Evolutionary conservation across 345 rosid species (phyloP), one percentile per base, ranked within the genome.

Genomic region (Populus ilicifolia): DNA sequence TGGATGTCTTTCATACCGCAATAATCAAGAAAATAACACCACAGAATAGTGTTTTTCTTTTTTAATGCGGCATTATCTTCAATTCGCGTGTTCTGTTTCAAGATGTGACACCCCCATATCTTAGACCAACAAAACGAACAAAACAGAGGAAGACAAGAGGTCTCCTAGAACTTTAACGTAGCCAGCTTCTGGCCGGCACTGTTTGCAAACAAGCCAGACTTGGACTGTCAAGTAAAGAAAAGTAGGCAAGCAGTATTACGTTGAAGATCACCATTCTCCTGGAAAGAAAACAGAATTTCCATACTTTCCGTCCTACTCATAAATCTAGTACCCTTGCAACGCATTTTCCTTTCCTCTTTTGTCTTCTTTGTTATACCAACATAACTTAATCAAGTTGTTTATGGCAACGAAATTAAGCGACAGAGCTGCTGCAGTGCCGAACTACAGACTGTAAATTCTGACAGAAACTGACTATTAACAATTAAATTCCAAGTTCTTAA

Each of bases 121-220:
- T 25, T 56, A 23, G 9, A 67, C 41, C 74, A 64, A 50, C 67
- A 80, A 75, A 75, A 76, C 41, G 76, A 75, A 76, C 44, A 50
- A 70, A 46, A 33, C 39, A 25, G 12, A 71, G 16, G 17, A 35
- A 35, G 38, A 29, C 35, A 8, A 36, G 61, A 68, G 81, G 30
- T 14, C 30, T 44, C 75, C 71, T 61, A 12, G 68, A 56, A 77
- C 9, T 23, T 21, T 4, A 38, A 65, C 76, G 65, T 18, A 35
- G 35, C 63, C 70, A 21, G 16, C 75, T 59, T 23, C 29, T 13
- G 14, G 10, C 6, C 3, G 5, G 8, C 17, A 20, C 27, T 20
- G 66, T n/a, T 27, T 16, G 17, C 21, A 30, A 27, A 71, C 8
- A 50, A 30, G 36, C 64, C 74, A 71, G 54, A 27, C 23, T 54